Evolutionary conservation across 1,284 basidiomycete genomes (phyloP).

Genomic region (Ceratobasidium sp.): DNA sequence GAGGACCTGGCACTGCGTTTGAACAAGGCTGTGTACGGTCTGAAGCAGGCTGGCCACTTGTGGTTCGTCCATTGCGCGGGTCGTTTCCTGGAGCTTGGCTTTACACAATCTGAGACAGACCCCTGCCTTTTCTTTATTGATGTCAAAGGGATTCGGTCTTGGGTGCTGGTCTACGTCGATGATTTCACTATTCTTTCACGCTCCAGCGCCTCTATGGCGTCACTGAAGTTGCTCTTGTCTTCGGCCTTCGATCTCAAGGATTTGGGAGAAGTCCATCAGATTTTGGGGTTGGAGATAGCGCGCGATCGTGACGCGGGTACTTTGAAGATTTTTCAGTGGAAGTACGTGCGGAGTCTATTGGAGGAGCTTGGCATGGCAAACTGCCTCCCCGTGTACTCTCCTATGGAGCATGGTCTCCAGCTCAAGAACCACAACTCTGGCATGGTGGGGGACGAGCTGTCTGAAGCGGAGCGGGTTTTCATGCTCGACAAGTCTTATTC

Average conservation of each 20-base stretch:
- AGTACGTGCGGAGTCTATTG: not conserved
- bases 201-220: not conserved
- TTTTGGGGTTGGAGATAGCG: conserved; percentile 6
- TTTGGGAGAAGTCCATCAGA: not conserved
- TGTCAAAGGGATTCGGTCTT: not conserved
- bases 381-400: not conserved
- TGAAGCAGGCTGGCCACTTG: not conserved
- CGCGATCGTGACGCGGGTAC: conserved; percentile 6
- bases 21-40: conserved; percentile 9
- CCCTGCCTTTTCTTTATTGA: not conserved
- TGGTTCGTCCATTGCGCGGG: not conserved
- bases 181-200: conserved; percentile 9
- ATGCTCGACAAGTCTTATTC: not conserved
- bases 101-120: not conserved
- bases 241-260: not conserved
- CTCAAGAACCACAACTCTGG: not conserved
- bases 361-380: conserved; percentile 1
- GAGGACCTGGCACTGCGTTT: not conserved
- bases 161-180: conserved; percentile 9
- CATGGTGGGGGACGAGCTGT: not conserved
- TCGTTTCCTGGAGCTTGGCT: not conserved
- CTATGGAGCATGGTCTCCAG: not conserved
- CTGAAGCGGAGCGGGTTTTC: not conserved
- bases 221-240: not conserved
- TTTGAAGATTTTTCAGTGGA: conserved; percentile 11